These are phyloP conservation scores for Mycena kentingensis DNA, from an alignment of 768 basidiomycete genomes.

Conservation along the genomic window DNA sequence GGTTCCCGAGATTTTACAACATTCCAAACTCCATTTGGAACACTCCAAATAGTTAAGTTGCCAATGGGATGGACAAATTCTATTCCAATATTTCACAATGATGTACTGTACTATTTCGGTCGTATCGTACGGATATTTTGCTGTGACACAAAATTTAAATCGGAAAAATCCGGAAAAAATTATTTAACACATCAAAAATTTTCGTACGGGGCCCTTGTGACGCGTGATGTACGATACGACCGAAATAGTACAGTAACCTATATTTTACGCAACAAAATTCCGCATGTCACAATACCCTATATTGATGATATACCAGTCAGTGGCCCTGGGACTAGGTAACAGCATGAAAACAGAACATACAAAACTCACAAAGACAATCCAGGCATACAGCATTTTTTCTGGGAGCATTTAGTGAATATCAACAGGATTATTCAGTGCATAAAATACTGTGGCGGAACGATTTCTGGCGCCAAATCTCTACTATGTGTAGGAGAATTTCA, in stretches of 20 bases:
- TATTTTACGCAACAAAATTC: constrained; percentile 31
- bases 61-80: too few species aligned
- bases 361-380: constrained; percentile 22
- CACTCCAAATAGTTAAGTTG: constrained; percentile 20
- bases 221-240: too few species aligned
- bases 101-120: too few species aligned
- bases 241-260: constrained; percentile 31
- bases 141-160: constrained; percentile 36
- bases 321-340: constrained; percentile 25
- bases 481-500: constrained; percentile 35
- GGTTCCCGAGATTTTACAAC: constrained; percentile 31
- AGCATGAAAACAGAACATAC: constrained; percentile 16
- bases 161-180: constrained; percentile 27
- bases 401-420: constrained; percentile 16
- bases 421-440: constrained; percentile 6
- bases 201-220: too few species aligned
- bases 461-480: constrained; percentile 30
- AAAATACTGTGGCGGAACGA: constrained; percentile 16
- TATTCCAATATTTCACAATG: too few species aligned
- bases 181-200: too few species aligned
- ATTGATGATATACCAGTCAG: constrained; percentile 33
- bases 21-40: constrained; percentile 29
- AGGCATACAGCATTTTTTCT: constrained; percentile 21
- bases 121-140: too few species aligned
- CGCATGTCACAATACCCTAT: constrained; percentile 26